Evolutionary conservation across 1,284 basidiomycete species (phyloP).

Genomic region (Cryptococcus floricola): DNA sequence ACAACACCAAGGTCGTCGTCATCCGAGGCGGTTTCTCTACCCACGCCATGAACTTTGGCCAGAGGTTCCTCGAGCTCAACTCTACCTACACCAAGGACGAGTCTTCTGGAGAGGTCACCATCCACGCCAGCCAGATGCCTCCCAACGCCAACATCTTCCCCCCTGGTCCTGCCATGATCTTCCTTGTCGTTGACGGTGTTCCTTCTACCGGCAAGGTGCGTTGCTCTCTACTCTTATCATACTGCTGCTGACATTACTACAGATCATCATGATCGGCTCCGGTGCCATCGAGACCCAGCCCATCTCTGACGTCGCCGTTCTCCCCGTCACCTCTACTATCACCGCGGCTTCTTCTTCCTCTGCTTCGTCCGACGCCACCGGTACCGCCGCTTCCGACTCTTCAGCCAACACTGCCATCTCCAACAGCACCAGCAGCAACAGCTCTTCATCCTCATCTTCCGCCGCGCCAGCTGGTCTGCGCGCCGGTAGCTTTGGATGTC

Average conservation of each 20-base stretch:
- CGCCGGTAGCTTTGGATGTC: not conserved
- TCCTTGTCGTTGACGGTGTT: constrained; percentile 75
- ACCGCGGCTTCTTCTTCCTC: not conserved
- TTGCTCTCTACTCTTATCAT: not conserved
- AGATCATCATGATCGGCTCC: constrained; percentile 69
- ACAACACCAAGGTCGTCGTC: constrained; percentile 66
- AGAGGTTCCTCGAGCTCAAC: constrained; percentile 61
- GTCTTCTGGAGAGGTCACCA: constrained; percentile 65
- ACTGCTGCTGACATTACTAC: constrained; percentile 52
- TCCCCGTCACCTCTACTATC: constrained; percentile 52
- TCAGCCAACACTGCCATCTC: not conserved
- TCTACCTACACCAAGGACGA: constrained; percentile 74
- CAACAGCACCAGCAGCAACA: not conserved
- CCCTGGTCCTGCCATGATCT: constrained; percentile 78
- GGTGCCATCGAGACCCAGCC: constrained; percentile 71
- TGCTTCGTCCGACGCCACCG: not conserved
- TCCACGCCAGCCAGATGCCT: constrained; percentile 74
- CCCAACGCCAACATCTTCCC: constrained; percentile 80
- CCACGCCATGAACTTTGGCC: constrained; percentile 70
- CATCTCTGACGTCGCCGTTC: constrained; percentile 50
- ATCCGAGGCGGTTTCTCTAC: constrained; percentile 89
- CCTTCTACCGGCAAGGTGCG: constrained; percentile 63
- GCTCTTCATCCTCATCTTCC: not conserved
- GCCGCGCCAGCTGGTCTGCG: constrained; percentile 1
- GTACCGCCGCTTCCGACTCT: not conserved